Conservation (phyloP, 306 rosid species). For the Quercus berberidifolia region DNA sequence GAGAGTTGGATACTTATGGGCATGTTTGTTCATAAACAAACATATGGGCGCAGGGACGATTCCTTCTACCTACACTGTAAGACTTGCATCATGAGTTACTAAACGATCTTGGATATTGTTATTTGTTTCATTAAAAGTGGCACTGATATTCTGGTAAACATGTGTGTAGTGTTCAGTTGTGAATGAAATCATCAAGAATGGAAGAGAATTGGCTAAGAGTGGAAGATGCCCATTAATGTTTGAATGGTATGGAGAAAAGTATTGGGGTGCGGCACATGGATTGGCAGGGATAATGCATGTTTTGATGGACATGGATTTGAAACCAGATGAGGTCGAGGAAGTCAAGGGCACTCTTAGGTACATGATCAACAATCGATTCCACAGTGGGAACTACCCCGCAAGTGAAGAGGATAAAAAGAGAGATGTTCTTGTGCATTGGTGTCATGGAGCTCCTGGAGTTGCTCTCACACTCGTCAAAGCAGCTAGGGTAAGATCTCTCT, state of each 20-base stretch:
- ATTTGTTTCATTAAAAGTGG: neutral
- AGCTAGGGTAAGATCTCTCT: conserved; percentile 47
- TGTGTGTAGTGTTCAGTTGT: conserved; percentile 42
- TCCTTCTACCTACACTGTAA: conserved; percentile 57
- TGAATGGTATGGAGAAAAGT: conserved; percentile 78
- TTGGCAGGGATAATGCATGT: conserved; percentile 80
- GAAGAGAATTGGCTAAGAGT: conserved; percentile 54
- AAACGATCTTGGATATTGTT: conserved; percentile 5
- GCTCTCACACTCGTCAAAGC: conserved; percentile 79
- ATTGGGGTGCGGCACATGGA: conserved; percentile 89
- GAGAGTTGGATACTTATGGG: conserved; percentile 76
- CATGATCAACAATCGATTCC: conserved; percentile 51
- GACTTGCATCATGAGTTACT: conserved; percentile 3
- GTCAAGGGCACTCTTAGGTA: conserved; percentile 62
- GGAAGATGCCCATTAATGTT: conserved; percentile 64
- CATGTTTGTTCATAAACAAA: conserved; percentile 64
- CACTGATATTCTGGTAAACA: conserved; percentile 4
- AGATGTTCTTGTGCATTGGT: conserved; percentile 77
- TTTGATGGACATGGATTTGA: conserved; percentile 66
- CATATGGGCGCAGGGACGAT: conserved; percentile 52
- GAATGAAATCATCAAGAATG: conserved; percentile 51
- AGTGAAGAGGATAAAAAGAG: conserved; percentile 51
- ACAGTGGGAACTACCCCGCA: conserved; percentile 65
- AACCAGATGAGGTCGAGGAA: conserved; percentile 64
- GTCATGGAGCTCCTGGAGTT: conserved; percentile 83